Percentiles rank a stretch among this genome's conserved stretches.
phyloP scores from a whole-genome alignment of 176 grass and related monocot genomes.

The Oryza coarctata region DNA sequence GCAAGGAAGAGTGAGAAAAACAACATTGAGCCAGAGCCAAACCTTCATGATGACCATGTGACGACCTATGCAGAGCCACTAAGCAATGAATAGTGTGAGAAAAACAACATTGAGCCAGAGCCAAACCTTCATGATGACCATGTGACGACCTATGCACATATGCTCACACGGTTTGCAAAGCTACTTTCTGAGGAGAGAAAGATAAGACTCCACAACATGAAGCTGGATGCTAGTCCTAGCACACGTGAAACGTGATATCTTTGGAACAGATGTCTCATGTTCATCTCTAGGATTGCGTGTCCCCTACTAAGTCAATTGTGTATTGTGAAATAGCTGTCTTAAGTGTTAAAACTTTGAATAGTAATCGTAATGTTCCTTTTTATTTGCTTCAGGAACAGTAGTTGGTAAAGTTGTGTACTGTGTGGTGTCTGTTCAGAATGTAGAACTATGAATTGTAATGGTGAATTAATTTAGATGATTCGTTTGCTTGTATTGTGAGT shows the following conservation, averaged over 20 bases:
- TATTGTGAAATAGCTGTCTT: not conserved
- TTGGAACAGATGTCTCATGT: not conserved
- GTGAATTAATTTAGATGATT: not conserved
- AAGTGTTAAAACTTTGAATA: not conserved
- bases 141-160: slow-evolving; percentile 39
- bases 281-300: not conserved
- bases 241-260: slow-evolving; percentile 11
- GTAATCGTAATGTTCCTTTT: not conserved
- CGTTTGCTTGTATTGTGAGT: not conserved
- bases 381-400: not conserved
- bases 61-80: slow-evolving; percentile 49
- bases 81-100: no score
- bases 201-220: slow-evolving; percentile 21
- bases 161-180: slow-evolving; percentile 34
- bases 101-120: not conserved
- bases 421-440: not conserved
- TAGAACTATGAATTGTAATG: not conserved
- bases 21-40: not conserved
- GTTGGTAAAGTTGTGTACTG: not conserved
- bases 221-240: slow-evolving; percentile 7
- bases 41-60: not conserved
- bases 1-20: slow-evolving; percentile 13
- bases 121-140: not conserved
- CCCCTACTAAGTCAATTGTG: not conserved
- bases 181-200: slow-evolving; percentile 39